phyloP scores from a whole-genome alignment of 805 yeast genomes.

The Wickerhamiella musiphila region DNA sequence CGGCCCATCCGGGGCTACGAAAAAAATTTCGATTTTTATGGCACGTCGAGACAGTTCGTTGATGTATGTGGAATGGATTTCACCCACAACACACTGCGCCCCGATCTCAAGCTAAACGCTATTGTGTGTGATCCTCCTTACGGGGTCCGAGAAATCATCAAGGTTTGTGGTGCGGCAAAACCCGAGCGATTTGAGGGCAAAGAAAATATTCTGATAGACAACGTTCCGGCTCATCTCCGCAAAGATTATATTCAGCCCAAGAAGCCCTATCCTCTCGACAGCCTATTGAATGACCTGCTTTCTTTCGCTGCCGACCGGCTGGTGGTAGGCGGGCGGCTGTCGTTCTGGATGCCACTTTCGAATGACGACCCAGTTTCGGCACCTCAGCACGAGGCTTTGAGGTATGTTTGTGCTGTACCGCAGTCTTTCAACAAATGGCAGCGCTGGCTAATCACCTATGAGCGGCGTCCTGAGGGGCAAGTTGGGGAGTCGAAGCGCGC shows the following conservation, averaged over 20 bases:
- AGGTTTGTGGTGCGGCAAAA: constrained; percentile 69
- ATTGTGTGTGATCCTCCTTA: constrained; percentile 96
- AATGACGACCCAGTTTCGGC: constrained; percentile 43
- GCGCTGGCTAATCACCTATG: constrained; percentile 65
- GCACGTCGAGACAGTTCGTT: constrained; percentile 36
- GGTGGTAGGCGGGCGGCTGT: constrained; percentile 60
- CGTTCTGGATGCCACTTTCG: constrained; percentile 97
- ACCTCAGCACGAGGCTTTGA: constrained; percentile 63
- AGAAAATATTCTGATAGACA: constrained; percentile 54
- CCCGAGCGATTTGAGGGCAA: constrained; percentile 54
- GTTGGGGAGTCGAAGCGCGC: constrained; percentile 29
- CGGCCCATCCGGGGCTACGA: constrained; percentile 55
- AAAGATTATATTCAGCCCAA: constrained; percentile 84
- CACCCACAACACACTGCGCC: constrained; percentile 70
- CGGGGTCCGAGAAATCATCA: constrained; percentile 90
- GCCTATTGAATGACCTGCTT: constrained; percentile 61
- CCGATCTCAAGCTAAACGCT: constrained; percentile 45
- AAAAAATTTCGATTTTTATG: constrained; percentile 62
- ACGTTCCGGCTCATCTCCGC: constrained; percentile 57
- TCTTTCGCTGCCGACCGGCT: constrained; percentile 55
- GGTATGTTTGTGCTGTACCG: constrained; percentile 54
- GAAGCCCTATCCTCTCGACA: constrained; percentile 69
- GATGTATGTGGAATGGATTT: constrained; percentile 88
- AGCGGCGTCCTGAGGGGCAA: constrained; percentile 30
- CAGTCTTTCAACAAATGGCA: constrained; percentile 93